Conservation (phyloP, 164 flowering plant species). For the Dillenia turbinata region DNA sequence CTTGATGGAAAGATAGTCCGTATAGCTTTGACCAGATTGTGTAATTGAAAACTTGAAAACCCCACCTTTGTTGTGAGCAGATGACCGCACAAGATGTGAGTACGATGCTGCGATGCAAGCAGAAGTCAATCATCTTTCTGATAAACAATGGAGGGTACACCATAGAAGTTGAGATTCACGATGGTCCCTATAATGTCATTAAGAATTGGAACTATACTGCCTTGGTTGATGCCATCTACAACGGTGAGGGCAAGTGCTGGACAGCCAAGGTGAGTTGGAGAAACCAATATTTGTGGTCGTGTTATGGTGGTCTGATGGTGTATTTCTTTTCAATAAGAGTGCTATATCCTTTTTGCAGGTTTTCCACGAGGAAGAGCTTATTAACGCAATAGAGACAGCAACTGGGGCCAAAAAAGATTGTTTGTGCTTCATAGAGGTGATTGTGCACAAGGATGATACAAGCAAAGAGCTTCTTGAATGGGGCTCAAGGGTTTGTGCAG, state of each 20-base stretch:
- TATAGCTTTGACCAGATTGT: not conserved
- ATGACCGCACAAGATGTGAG: constrained; percentile 83
- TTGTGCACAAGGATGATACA: constrained; percentile 79
- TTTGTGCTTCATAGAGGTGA: constrained; percentile 81
- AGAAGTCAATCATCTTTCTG: constrained; percentile 68
- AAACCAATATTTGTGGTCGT: not conserved
- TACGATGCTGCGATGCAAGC: constrained; percentile 74
- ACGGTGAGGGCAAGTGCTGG: constrained; percentile 79
- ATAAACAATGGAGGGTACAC: constrained; percentile 91
- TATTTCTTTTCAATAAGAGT: too few species aligned
- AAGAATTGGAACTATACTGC: constrained; percentile 87
- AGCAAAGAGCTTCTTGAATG: constrained; percentile 85
- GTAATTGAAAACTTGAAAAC: not conserved
- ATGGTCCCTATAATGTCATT: constrained; percentile 85
- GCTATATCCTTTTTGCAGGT: constrained; percentile 31
- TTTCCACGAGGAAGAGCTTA: constrained; percentile 53
- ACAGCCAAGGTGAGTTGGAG: constrained; percentile 46
- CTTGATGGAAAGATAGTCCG: not conserved
- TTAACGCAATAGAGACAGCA: constrained; percentile 60
- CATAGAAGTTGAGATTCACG: constrained; percentile 75
- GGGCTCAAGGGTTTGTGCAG: constrained; percentile 83
- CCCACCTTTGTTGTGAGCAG: constrained; percentile 24
- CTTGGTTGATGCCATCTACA: constrained; percentile 62
- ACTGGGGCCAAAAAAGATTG: constrained; percentile 54
- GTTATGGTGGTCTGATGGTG: not conserved